Evolutionary conservation across 169 alveolate species (phyloP), one percentile per base, ranked within the genome.

Genomic region (Theileria equi): DNA sequence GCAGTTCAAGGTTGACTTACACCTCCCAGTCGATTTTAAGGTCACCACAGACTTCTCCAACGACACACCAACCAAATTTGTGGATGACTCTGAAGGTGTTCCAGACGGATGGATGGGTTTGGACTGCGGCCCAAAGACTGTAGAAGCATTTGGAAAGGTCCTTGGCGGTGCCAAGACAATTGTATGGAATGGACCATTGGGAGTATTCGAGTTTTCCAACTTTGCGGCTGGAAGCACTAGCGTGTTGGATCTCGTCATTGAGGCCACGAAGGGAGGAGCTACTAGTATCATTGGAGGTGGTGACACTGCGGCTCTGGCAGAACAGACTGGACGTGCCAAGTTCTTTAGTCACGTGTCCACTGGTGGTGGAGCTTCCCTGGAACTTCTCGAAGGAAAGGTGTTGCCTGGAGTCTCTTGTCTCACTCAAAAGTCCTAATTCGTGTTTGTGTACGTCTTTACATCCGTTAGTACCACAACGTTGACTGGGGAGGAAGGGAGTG

Each of bases 301-400:
- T 10, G 99, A 97, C 69, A 94, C 98, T 11, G 98, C 97, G 16
- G 82, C 96, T 23, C 82, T 95, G 28, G 96, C 96, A 0, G 94
- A 92, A 72, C 80, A 81, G 35, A 82, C 90, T 35, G 94, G 93
- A 36, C 82, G 89, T 31, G 88, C 91, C 34, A 62, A 80, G 29
- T 71, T 88, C 68, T 90, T 97, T 70, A 92, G 97, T 44, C 99
- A 96, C 63, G 98, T 97, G 17, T 91, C 98, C 57, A 97, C 99
- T 7, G 99, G 99, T 11, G 99, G 99, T 19, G 99, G 99, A 13
- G 99, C 99, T 5, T 94, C 98, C 3, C 88, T 97, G 26, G 99
- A 96, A 80, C 89, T 97, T 1, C 85, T 97, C 49, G 99, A 97
- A 81, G 99, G 99, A 58, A 96, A 96, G 73, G 93, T 80, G 55